These are phyloP conservation scores for Xylariaceae sp. DNA, from an alignment of 2,329 filamentous ascomycete genomes.

Conservation along the genomic window DNA sequence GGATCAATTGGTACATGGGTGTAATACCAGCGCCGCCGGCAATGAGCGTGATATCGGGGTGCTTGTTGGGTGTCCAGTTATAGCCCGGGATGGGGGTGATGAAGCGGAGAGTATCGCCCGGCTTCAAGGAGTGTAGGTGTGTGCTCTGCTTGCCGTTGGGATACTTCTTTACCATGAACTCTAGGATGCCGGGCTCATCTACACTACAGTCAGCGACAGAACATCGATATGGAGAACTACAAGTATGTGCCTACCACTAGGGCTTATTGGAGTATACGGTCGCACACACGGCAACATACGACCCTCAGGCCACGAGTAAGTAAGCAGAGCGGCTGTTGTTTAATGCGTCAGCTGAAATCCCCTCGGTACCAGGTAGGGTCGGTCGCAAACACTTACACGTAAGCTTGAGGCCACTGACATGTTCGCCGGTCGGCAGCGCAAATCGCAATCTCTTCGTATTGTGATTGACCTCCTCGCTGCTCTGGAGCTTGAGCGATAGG, in stretches of 20 bases:
- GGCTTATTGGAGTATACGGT: conserved; percentile 61
- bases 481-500: conserved; percentile 45
- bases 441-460: conserved; percentile 56
- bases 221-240: not conserved
- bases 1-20: conserved; percentile 60
- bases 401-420: conserved; percentile 44
- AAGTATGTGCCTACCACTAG: conserved; percentile 37
- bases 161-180: conserved; percentile 64
- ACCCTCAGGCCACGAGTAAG: conserved; percentile 53
- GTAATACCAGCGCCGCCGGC: conserved; percentile 71
- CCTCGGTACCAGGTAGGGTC: too few relatives aligned
- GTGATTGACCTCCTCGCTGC: conserved; percentile 49
- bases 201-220: conserved; percentile 3
- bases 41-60: conserved; percentile 54
- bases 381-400: conserved; percentile 38
- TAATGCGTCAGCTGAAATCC: not conserved
- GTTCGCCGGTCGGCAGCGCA: conserved; percentile 43
- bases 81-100: conserved; percentile 49
- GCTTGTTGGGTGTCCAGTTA: conserved; percentile 48
- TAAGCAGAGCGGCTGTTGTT: conserved; percentile 49
- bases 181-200: conserved; percentile 54
- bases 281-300: conserved; percentile 54
- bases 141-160: conserved; percentile 58
- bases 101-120: conserved; percentile 58
- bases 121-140: conserved; percentile 60